Evolutionary conservation across 768 basidiomycete species (phyloP).

Genomic region (Phylloporus sp.): DNA sequence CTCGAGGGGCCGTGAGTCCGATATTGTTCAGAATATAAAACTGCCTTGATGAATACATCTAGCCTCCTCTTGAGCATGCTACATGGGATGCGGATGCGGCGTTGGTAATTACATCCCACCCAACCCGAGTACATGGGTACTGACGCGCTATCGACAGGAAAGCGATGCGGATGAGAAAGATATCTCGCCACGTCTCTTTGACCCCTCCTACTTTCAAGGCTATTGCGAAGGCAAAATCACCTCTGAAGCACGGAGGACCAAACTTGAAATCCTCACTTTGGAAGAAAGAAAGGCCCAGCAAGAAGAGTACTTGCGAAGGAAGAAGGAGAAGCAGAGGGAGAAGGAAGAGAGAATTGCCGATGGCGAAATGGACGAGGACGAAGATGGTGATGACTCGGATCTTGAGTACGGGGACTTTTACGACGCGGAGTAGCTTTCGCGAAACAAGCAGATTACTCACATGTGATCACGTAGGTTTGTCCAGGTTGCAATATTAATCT

Average conservation of each 20-base stretch:
- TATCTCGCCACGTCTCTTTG: conserved; percentile 17
- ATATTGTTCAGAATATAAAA: not conserved
- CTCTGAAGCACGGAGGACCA: conserved; percentile 18
- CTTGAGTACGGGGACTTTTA: conserved; percentile 8
- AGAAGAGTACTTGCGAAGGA: conserved; percentile 2
- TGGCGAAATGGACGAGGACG: conserved; percentile 10
- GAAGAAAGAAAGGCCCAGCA: conserved; percentile 14
- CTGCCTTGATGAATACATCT: not conserved
- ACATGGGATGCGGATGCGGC: not conserved
- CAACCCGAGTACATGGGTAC: not conserved
- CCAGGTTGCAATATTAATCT: not conserved
- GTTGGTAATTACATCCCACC: conserved; percentile 1
- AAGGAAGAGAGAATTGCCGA: conserved; percentile 7
- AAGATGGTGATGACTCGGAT: conserved; percentile 10
- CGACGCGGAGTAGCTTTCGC: not conserved
- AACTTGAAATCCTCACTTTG: conserved; percentile 19
- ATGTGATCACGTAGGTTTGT: not conserved
- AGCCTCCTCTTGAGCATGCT: conserved; percentile 24
- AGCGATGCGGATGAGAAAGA: conserved; percentile 20
- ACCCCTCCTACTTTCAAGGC: conserved; percentile 19
- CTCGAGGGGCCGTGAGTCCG: conserved; percentile 19
- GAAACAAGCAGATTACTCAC: not conserved
- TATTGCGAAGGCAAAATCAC: conserved; percentile 23
- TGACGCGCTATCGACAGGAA: conserved; percentile 16
- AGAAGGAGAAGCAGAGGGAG: conserved; percentile 1